Evolutionary conservation across 2,329 filamentous ascomycete species (phyloP).

Genomic region (Ophiostoma quercus): DNA sequence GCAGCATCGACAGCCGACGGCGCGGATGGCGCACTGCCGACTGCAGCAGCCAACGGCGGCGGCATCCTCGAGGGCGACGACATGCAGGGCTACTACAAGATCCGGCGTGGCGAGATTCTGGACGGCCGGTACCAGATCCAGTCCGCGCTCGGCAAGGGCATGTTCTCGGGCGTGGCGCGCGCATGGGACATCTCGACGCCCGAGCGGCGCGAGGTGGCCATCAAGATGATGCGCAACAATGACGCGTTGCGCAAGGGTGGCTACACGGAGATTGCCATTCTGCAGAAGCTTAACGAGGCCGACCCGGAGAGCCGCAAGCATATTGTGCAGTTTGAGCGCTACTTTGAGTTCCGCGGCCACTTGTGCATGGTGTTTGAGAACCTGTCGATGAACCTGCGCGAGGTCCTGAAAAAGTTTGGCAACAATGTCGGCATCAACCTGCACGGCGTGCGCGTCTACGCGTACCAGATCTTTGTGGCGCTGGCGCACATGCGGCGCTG

Average conservation of each 20-base stretch:
- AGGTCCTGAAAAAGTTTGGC: constrained; percentile 92
- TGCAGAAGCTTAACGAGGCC: constrained; percentile 77
- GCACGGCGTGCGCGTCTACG: constrained; percentile 78
- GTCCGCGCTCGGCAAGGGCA: constrained; percentile 81
- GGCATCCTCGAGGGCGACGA: constrained; percentile 91
- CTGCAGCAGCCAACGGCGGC: constrained; percentile 53
- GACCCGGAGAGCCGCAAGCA: constrained; percentile 89
- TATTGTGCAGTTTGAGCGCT: constrained; percentile 77
- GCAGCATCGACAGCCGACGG: constrained; percentile 36
- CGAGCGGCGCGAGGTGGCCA: constrained; percentile 73
- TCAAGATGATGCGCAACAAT: constrained; percentile 98
- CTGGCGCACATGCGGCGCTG: constrained; percentile 83
- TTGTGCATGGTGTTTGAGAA: constrained; percentile 97
- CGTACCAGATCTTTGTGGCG: constrained; percentile 89
- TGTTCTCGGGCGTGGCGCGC: constrained; percentile 94
- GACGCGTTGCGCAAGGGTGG: constrained; percentile 88
- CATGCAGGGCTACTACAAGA: constrained; percentile 91
- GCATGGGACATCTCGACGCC: constrained; percentile 67
- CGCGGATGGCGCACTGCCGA: constrained; percentile 37
- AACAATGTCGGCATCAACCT: constrained; percentile 91
- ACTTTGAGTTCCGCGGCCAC: constrained; percentile 92
- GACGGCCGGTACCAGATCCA: constrained; percentile 86
- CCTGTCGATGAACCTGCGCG: constrained; percentile 84
- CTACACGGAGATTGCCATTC: constrained; percentile 87
- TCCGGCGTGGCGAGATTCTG: constrained; percentile 84